A percentile compares a stretch with the other conserved stretches of the same genome.
These are phyloP conservation scores for Plenodomus biglobosus DNA, from an alignment of 2,329 filamentous ascomycete species.

Conservation along the genomic window DNA sequence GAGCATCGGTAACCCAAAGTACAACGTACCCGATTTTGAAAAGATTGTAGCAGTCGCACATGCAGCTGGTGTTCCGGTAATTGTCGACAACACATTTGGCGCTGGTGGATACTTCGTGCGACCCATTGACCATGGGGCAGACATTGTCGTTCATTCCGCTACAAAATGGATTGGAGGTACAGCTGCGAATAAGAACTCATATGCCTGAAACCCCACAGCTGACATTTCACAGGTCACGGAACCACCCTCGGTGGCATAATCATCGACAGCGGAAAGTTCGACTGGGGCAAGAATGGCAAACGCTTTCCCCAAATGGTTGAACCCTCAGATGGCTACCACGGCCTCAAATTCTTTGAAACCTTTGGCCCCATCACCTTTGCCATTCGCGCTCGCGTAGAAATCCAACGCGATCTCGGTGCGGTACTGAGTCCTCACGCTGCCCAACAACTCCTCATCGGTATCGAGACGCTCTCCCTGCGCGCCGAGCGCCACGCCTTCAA, in stretches of 20 bases:
- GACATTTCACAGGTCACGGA: constrained; percentile 59
- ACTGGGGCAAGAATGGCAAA: constrained; percentile 81
- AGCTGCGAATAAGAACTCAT: background rate
- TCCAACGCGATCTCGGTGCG: constrained; percentile 82
- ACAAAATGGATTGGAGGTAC: constrained; percentile 93
- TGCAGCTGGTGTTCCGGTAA: constrained; percentile 60
- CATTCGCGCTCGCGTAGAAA: constrained; percentile 84
- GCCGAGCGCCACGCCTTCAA: constrained; percentile 86
- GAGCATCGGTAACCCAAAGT: constrained; percentile 89
- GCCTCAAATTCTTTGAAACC: constrained; percentile 90
- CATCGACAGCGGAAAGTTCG: constrained; percentile 86
- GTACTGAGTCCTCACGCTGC: constrained; percentile 87
- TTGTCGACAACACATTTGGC: constrained; percentile 90
- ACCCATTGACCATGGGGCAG: constrained; percentile 86
- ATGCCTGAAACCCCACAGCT: background rate
- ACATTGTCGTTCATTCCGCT: constrained; percentile 91
- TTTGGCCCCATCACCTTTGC: constrained; percentile 82
- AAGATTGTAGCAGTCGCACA: constrained; percentile 81
- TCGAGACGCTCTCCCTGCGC: constrained; percentile 87
- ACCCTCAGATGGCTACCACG: constrained; percentile 86
- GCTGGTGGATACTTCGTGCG: constrained; percentile 86
- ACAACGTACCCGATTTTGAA: constrained; percentile 90
- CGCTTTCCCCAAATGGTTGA: constrained; percentile 94
- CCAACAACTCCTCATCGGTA: constrained; percentile 84
- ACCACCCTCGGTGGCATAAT: constrained; percentile 87